Base-by-base conservation (phyloP, 805 yeast species). In the Cyberlindnera euphorbiae region DNA sequence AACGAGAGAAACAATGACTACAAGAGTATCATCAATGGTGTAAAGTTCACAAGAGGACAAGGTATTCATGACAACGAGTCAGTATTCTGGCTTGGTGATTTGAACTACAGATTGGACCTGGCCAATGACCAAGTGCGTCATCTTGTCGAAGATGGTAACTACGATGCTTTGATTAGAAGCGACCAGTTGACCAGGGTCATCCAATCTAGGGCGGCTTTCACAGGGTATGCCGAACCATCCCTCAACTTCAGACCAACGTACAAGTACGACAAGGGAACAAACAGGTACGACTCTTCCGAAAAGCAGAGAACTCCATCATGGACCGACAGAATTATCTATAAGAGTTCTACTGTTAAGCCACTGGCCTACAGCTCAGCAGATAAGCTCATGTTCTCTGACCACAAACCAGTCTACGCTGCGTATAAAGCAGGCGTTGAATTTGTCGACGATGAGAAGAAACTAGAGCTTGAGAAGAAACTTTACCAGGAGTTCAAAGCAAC, bases 251-350 rank as follows among this genome's bases (percentile, higher is more conserved):
- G 75, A 26, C 98, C 97, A 8, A 93, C 98, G 1, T 90, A 90
- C 63, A 90, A 90, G 55, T 90, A 77, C 59, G 96, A 90, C 56
- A 81, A 82, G 44, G 93, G 90, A 4, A 81, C 95, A 0, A 70
- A 75, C 32, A 64, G 59, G 14, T 93, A 89, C 56, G 97, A 90
- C 57, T 70, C 94, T 2, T 82, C 95, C 9, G 98, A 90, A 49
- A 90, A 90, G 56, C 90, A 82, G 44, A 71, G 98, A 49, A 79
- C 85, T 4, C 98, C 98, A 1, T 82, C 96, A 0, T 90, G 97
- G 97, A 90, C 97, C 0, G 98, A 90, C 59, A 68, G 98, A 52
- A 81, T 86, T 37, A 62, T 13, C 50, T 39, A 16, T 28, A 35
- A 14, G 30, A 35, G 30, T 11, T 9, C 32, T 5, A 17, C 27